Percentiles rank a stretch among this genome's conserved stretches.
These are phyloP conservation scores for Dictyostelium firmibasis DNA, from an alignment of 78 protist genomes.

Conservation along the genomic window DNA sequence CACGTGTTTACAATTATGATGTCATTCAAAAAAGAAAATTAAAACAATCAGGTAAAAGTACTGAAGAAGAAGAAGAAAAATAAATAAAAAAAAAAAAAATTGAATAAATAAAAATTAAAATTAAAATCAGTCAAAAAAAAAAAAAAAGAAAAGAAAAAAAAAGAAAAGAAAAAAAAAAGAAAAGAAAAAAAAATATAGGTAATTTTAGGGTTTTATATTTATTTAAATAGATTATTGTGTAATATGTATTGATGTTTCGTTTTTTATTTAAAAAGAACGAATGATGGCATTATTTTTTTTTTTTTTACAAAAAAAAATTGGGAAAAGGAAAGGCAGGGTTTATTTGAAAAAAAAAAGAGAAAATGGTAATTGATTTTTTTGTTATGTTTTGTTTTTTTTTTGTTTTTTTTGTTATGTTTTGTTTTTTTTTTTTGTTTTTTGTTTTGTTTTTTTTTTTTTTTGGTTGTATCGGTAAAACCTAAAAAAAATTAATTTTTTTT, in stretches of 20 bases:
- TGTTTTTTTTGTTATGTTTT: background rate
- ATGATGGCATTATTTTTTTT: background rate
- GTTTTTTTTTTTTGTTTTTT: background rate
- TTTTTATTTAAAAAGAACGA: constrained; percentile 11
- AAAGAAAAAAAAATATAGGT: background rate
- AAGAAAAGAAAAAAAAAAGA: background rate
- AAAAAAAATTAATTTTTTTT: background rate
- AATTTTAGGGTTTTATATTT: background rate
- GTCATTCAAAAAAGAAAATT: constrained; percentile 75
- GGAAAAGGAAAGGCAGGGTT: background rate
- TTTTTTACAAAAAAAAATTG: background rate
- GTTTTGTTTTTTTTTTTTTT: background rate
- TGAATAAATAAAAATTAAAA: too few relatives aligned
- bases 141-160: background rate
- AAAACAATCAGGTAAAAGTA: constrained; percentile 1
- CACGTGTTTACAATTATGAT: constrained; percentile 88
- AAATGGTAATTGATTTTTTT: too few relatives aligned
- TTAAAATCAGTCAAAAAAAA: too few relatives aligned
- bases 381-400: background rate
- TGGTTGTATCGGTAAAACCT: background rate
- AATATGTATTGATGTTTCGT: background rate
- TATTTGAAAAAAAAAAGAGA: background rate
- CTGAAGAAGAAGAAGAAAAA: constrained; percentile 7
- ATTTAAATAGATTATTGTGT: background rate
- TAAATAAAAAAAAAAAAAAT: background rate